A percentile compares a stretch with the other conserved stretches of the same genome.
Conservation (phyloP, 257 asterid species). For the Voacanga thouarsii region DNA sequence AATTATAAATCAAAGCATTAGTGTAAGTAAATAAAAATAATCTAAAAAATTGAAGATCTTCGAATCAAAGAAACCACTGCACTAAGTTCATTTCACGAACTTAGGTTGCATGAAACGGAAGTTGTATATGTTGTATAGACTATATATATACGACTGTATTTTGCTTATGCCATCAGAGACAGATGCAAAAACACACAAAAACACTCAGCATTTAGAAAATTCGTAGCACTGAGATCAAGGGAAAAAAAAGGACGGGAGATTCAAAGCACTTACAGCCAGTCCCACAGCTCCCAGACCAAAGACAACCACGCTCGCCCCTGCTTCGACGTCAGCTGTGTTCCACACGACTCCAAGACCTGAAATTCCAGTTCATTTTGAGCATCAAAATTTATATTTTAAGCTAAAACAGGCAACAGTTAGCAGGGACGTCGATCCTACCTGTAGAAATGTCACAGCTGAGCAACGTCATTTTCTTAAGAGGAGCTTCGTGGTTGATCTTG, state of each 20-base stretch:
- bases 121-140: too few relatives aligned
- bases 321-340: constrained; percentile 78
- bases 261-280: constrained; percentile 55
- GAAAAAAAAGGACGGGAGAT: background rate
- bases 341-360: constrained; percentile 89
- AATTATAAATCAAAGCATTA: too few relatives aligned
- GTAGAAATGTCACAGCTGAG: constrained; percentile 94
- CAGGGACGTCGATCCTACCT: constrained; percentile 28
- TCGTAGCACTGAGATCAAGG: background rate
- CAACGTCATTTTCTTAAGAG: constrained; percentile 60
- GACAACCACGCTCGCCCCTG: constrained; percentile 73
- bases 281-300: constrained; percentile 94
- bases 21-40: too few relatives aligned
- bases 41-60: too few relatives aligned
- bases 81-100: too few relatives aligned
- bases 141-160: too few relatives aligned
- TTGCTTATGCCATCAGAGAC: too few relatives aligned
- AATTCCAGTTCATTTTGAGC: background rate
- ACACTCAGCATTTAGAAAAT: background rate
- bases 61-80: too few relatives aligned
- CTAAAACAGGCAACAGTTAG: too few relatives aligned
- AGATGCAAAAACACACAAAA: too few relatives aligned
- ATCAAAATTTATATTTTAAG: background rate
- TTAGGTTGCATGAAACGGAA: too few relatives aligned
- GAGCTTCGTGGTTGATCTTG: constrained; percentile 54